These are phyloP conservation scores for Hypoxylon sp. DNA, from an alignment of 2,329 filamentous ascomycete genomes.

Conservation along the genomic window DNA sequence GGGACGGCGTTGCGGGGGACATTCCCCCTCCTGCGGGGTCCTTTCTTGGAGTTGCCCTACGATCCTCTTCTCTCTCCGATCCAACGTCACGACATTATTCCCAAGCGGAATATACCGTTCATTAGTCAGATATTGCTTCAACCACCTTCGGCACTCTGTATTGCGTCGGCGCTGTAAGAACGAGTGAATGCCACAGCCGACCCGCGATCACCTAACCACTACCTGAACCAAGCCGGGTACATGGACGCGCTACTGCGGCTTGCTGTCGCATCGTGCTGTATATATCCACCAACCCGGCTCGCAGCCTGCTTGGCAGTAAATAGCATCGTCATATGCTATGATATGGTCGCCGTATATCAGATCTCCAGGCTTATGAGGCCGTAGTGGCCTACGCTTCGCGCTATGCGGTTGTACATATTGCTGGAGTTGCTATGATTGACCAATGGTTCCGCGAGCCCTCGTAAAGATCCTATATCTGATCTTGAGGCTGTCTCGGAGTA, in stretches of 20 bases:
- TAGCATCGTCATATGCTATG: constrained; percentile 38
- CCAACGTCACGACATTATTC: too few relatives aligned
- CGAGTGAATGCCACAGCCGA: constrained; percentile 42
- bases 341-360: constrained; percentile 42
- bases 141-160: constrained; percentile 45
- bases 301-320: constrained; percentile 41
- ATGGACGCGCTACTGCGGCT: constrained; percentile 41
- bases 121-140: constrained; percentile 13
- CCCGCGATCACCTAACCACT: constrained; percentile 40
- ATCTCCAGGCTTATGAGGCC: constrained; percentile 43
- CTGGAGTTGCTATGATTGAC: constrained; percentile 15
- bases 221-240: constrained; percentile 40
- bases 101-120: not conserved
- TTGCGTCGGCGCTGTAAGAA: constrained; percentile 47
- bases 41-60: not conserved
- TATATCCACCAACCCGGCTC: constrained; percentile 42
- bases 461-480: not conserved
- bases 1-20: not conserved
- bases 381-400: constrained; percentile 47
- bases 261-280: constrained; percentile 43
- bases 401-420: constrained; percentile 28
- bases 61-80: too few relatives aligned
- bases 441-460: not conserved
- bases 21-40: not conserved
- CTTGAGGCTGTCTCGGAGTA: not conserved